A percentile compares a stretch with the other conserved stretches of the same genome.
Evolutionary conservation across 2,329 filamentous ascomycete species (phyloP).

Genomic region (Corniculantispora saksenae): DNA sequence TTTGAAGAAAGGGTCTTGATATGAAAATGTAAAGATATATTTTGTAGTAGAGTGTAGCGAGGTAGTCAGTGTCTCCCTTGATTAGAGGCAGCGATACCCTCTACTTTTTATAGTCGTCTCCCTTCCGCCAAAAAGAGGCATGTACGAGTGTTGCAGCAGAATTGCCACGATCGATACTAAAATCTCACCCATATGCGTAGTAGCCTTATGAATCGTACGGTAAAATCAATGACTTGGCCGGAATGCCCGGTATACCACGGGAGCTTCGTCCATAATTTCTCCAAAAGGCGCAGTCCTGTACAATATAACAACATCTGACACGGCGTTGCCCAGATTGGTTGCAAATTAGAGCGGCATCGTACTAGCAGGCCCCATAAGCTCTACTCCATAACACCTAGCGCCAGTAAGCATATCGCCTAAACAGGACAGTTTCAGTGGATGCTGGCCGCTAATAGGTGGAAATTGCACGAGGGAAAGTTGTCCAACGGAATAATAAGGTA

Average conservation of each 20-base stretch:
- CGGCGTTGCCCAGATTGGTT: neutral
- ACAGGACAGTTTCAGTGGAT: neutral
- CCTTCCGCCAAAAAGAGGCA: neutral
- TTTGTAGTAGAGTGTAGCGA: neutral
- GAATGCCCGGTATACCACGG: neutral
- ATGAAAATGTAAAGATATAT: neutral
- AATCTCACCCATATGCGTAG: neutral
- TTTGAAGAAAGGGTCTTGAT: neutral
- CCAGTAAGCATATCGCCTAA: conserved; percentile 4
- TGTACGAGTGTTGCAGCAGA: neutral
- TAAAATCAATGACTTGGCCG: neutral
- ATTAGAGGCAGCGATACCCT: neutral
- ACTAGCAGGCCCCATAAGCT: neutral
- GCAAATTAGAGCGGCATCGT: neutral
- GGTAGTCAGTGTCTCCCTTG: neutral
- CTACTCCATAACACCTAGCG: neutral
- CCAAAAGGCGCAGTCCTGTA: neutral
- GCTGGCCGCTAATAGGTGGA: conserved; percentile 7
- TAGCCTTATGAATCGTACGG: neutral
- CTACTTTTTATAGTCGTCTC: neutral
- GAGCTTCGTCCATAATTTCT: neutral
- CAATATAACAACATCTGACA: neutral
- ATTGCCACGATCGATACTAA: neutral
- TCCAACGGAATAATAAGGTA: neutral
- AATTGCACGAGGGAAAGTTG: neutral